A percentile compares a stretch with the other conserved stretches of the same genome.
phyloP scores from a whole-genome alignment of 306 rosid genomes.

The Fagus crenata region DNA sequence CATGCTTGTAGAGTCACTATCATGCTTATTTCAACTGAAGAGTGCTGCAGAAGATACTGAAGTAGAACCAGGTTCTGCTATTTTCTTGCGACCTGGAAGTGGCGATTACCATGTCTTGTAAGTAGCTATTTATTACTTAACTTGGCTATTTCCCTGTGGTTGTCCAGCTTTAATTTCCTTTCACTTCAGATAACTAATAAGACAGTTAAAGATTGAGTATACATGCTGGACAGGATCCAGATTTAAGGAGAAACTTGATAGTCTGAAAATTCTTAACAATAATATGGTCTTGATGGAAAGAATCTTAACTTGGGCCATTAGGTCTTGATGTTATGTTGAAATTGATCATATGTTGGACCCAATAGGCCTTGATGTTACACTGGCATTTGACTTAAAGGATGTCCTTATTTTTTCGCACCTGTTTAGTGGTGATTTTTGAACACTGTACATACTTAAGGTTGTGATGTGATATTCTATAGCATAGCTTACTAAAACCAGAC shows the following conservation, averaged over 20 bases:
- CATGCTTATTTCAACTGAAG: conserved; percentile 74
- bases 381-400: neutral
- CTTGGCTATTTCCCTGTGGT: conserved; percentile 14
- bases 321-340: conserved; percentile 1
- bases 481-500: neutral
- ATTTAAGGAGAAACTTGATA: conserved; percentile 10
- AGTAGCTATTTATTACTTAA: conserved; percentile 36
- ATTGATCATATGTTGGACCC: neutral
- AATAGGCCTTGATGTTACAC: neutral
- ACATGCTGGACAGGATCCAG: conserved; percentile 17
- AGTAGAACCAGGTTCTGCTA: conserved; percentile 55
- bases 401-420: neutral
- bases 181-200: conserved; percentile 10
- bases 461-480: neutral
- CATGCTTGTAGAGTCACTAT: conserved; percentile 66
- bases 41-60: conserved; percentile 72
- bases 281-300: neutral
- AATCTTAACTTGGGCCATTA: conserved; percentile 12
- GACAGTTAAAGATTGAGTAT: conserved; percentile 3
- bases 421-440: neutral
- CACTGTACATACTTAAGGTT: neutral
- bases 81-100: conserved; percentile 67
- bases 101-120: conserved; percentile 90
- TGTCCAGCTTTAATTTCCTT: conserved; percentile 18
- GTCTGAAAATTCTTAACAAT: conserved; percentile 4